Evolutionary conservation across 1,139 yeast genomes (phyloP).

Genomic region (Geotrichum siamense): DNA sequence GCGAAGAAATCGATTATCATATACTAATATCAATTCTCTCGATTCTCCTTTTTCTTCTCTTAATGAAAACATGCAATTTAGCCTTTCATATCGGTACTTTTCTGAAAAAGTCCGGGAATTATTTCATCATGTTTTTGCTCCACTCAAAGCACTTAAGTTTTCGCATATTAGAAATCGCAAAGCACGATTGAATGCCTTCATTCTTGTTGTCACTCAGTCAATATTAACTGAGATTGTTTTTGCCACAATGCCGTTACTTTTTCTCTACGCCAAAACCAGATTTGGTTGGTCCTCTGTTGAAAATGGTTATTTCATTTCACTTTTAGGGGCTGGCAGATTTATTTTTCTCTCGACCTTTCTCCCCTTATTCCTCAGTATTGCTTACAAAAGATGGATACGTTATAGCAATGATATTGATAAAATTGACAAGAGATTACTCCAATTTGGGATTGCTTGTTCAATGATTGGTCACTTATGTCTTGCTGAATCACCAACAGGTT

Average conservation of each 20-base stretch:
- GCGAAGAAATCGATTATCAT: slow-evolving; percentile 12
- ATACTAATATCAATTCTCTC: background rate
- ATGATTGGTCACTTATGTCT: slow-evolving; percentile 40
- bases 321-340: slow-evolving; percentile 45
- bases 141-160: slow-evolving; percentile 41
- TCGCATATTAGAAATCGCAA: slow-evolving; percentile 35
- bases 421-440: slow-evolving; percentile 45
- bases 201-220: slow-evolving; percentile 46
- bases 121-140: slow-evolving; percentile 30
- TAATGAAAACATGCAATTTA: background rate
- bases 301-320: slow-evolving; percentile 53
- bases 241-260: slow-evolving; percentile 41
- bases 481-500: slow-evolving; percentile 32
- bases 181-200: slow-evolving; percentile 42
- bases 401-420: slow-evolving; percentile 40
- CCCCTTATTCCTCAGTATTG: slow-evolving; percentile 41
- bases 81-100: slow-evolving; percentile 14
- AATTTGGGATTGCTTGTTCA: slow-evolving; percentile 39
- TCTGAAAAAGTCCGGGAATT: slow-evolving; percentile 14
- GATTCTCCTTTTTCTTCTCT: background rate
- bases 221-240: slow-evolving; percentile 34
- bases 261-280: slow-evolving; percentile 52
- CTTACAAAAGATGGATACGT: slow-evolving; percentile 28
- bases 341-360: slow-evolving; percentile 38
- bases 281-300: slow-evolving; percentile 56